Conservation (phyloP, 768 basidiomycete genomes). For the Termitomyces sp. region DNA sequence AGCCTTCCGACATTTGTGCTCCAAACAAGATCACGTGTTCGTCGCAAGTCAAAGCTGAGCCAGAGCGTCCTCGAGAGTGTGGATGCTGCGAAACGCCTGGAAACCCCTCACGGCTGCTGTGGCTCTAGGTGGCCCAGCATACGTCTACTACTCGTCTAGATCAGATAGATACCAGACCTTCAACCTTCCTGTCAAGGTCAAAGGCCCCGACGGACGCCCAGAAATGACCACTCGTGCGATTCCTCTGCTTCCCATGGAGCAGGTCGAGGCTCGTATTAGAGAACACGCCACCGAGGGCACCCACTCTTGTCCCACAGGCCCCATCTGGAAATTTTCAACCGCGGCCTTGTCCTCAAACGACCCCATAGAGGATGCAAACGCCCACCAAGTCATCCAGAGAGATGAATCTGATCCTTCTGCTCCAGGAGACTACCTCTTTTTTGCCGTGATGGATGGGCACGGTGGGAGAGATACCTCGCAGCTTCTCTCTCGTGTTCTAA, state of each 20-base stretch:
- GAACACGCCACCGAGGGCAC: constrained; percentile 44
- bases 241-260: constrained; percentile 47
- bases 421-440: constrained; percentile 75
- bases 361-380: constrained; percentile 87
- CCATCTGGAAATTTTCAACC: constrained; percentile 72
- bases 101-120: constrained; percentile 58
- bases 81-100: constrained; percentile 64
- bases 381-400: constrained; percentile 60
- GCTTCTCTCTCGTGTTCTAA: constrained; percentile 76
- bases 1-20: not conserved
- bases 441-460: constrained; percentile 90
- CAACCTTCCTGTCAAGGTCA: constrained; percentile 49
- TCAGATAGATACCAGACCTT: constrained; percentile 44
- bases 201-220: constrained; percentile 54
- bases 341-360: constrained; percentile 81
- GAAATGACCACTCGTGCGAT: constrained; percentile 48
- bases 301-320: constrained; percentile 44
- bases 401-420: constrained; percentile 53
- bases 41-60: not conserved
- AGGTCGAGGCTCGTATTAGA: constrained; percentile 51
- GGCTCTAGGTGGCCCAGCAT: constrained; percentile 51
- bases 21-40: constrained; percentile 8
- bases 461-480: constrained; percentile 78
- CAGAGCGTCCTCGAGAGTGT: constrained; percentile 1
- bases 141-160: constrained; percentile 47